Evolutionary conservation across 1,139 yeast genomes (phyloP), one percentile per base, ranked within the genome.

Genomic region (Nakaseomyces sp.): DNA sequence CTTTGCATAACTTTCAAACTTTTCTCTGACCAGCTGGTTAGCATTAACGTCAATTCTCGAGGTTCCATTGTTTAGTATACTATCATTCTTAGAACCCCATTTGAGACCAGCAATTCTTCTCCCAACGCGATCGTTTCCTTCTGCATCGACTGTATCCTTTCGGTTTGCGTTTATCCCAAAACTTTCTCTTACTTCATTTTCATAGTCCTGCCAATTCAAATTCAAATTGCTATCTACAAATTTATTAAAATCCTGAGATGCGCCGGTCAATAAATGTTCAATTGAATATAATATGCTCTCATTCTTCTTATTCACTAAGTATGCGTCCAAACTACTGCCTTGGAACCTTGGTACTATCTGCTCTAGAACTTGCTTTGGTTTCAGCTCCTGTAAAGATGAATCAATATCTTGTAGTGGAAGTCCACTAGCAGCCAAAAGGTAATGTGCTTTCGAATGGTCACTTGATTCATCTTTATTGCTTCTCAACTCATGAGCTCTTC

Each of bases 391-490:
- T 51, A 81, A 67, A 44, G 85, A 89, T 40, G 72, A 71, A 52
- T 84, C 89, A 40, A 91, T 81, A 46, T 87, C 94, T 56, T 87
- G 96, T 37, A 94, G 85, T 46, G 87, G 81, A 44, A 89, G 73
- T 0, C 96, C 96, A 58, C 93, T 83, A 0, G 93, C 85, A 2
- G 96, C 96, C 45, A 91, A 71, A 40, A 89, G 68, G 60, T 89
- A 89, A 57, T 88, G 96, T 0, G 96, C 97, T 55, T 83, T 85
- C 2, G 95, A 85, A 58, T 76, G 83, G 49, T 78, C 76, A 22
- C 35, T 37, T 16, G 67, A 54, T 28, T 63, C 64, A 8, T 61
- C 57, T 9, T 66, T 70, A 33, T 70, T 66, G 28, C 63, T 65
- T 47, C 89, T 73, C 53, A 84, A 67, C 45, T 73, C 74, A 46